Evolutionary conservation across 352 stramenopile genomes (phyloP).

Genomic region (Globisporangium acanthophoron): DNA sequence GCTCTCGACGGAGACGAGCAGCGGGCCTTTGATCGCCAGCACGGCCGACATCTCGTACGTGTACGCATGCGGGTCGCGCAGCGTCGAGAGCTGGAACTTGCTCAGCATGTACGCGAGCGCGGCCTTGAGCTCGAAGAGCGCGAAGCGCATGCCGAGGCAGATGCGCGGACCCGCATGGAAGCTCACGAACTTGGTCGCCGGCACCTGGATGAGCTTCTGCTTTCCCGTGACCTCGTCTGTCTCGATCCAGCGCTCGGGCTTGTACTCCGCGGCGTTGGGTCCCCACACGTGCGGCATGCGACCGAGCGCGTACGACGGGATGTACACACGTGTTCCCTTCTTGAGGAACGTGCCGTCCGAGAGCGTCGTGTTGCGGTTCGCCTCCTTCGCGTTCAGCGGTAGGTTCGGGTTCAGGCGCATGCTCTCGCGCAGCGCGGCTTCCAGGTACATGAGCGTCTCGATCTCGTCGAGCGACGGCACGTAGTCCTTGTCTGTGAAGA

Average conservation of each 20-base stretch:
- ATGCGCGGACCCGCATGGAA: conserved; percentile 40
- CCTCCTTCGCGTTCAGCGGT: conserved; percentile 50
- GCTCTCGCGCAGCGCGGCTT: conserved; percentile 55
- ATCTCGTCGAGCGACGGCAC: conserved; percentile 43
- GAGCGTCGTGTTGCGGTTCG: conserved; percentile 43
- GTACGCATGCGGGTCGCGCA: conserved; percentile 16
- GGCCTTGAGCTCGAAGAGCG: conserved; percentile 51
- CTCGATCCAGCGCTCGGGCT: conserved; percentile 52
- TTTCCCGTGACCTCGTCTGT: conserved; percentile 22
- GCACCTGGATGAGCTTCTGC: conserved; percentile 8
- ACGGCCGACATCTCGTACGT: conserved; percentile 25
- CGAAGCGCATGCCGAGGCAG: conserved; percentile 40
- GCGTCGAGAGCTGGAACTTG: conserved; percentile 26
- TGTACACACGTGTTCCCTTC: conserved; percentile 46
- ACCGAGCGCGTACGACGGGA: conserved; percentile 44
- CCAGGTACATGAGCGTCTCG: conserved; percentile 46
- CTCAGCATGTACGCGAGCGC: conserved; percentile 20
- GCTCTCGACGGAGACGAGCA: conserved; percentile 1
- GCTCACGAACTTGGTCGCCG: conserved; percentile 22
- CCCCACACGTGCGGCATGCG: conserved; percentile 42
- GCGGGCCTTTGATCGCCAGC: conserved; percentile 14
- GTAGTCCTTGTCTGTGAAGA: conserved; percentile 23
- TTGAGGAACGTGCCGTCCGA: conserved; percentile 50
- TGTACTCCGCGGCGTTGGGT: conserved; percentile 37
- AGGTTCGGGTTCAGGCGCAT: conserved; percentile 61